Base-by-base conservation (phyloP, 305 asterid genomes). In the Solanum hybrid region DNA sequence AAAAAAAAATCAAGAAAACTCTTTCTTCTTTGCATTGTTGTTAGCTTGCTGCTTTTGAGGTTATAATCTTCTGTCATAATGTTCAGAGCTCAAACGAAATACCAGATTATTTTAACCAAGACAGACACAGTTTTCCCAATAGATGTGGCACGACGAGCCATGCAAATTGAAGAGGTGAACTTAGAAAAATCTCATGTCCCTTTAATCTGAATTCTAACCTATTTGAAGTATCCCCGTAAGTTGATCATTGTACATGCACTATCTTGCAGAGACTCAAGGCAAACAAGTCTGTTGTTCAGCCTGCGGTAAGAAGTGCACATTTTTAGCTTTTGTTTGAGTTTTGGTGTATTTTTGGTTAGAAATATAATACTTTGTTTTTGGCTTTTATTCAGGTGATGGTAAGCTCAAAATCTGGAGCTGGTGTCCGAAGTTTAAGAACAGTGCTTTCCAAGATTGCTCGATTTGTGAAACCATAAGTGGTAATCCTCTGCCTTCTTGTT, bases 81-180 rank as follows among this genome's bases (percentile, higher is more conserved):
- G 86, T 90, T 87, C 95, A 97, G 99, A 94, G 93, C 94, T 27
- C 92, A 95, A 80, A 97, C 98, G 1, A 97, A 95, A 92, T 97
- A 97, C 90, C 99, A 97, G 93, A 93, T 97, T 88, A 97, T 97
- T 85, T 93, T 97, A 89, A 97, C 99, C 83, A 97, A 97, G 95
- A 96, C 99, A 26, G 99, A 96, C 93, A 76, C 90, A 88, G 97
- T 94, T 90, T 96, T 96, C 90, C 99, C 99, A 70, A 94, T 96
- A 91, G 98, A 97, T 76, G 99, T 97, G 89, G 98, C 99, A 34
- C 95, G 99, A 20, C 94, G 97, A 89, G 99, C 99, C 89, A 97
- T 95, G 98, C 98, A 97, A 94, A 97, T 97, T 70, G 99, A 97
- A 95, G 99, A 97, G 98, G 99, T 95, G 89, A 91, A 90, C 88